Conservation (phyloP, 164 flowering plant species). For the Sextonia rubra region DNA sequence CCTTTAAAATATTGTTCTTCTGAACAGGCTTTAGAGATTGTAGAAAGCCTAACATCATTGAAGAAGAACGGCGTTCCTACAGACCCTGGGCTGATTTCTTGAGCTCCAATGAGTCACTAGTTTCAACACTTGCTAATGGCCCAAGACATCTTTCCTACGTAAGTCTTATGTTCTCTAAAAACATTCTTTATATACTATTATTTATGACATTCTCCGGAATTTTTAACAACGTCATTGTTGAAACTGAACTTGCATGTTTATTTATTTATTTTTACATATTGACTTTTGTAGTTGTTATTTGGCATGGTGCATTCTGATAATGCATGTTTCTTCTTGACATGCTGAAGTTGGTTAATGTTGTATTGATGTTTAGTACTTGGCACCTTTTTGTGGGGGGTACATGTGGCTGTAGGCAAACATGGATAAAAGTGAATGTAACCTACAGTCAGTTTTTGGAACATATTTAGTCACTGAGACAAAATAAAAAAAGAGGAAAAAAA, state of each 20-base stretch:
- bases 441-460: no score
- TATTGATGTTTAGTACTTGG: no score
- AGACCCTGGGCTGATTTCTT: slow-evolving; percentile 28
- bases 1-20: not conserved
- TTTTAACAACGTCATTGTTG: not conserved
- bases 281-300: not conserved
- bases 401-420: no score
- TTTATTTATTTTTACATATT: not conserved
- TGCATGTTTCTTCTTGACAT: not conserved
- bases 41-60: slow-evolving; percentile 12
- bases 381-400: no score
- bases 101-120: slow-evolving; percentile 15
- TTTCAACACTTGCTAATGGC: slow-evolving; percentile 19
- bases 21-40: slow-evolving; percentile 29
- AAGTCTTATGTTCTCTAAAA: slow-evolving; percentile 14
- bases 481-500: no score
- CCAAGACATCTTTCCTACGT: slow-evolving; percentile 35
- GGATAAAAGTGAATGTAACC: no score
- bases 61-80: slow-evolving; percentile 35
- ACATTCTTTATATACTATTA: not conserved
- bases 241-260: not conserved
- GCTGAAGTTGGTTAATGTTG: no score
- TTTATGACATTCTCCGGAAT: not conserved
- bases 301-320: not conserved
- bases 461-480: no score